A percentile compares a stretch with the other conserved stretches of the same genome.
Conservation (phyloP, 176 grass and related monocot species). For the Calamus simplicifolius region DNA sequence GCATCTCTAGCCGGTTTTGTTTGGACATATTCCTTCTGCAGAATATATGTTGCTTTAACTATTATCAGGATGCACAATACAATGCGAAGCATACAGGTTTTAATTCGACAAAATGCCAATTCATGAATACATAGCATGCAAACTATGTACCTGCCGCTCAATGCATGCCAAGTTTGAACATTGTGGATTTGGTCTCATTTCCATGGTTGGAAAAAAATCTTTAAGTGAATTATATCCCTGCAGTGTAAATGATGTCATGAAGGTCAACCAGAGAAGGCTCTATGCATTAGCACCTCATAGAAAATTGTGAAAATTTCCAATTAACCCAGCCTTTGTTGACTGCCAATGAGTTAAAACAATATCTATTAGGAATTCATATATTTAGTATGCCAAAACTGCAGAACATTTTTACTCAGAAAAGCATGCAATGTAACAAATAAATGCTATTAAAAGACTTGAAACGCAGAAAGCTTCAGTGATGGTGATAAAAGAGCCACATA, state of each 20-base stretch:
- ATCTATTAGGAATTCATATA: no score
- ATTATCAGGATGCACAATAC: not conserved
- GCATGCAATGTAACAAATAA: no score
- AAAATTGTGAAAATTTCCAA: no score
- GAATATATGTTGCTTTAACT: conserved; percentile 10
- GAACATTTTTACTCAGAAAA: no score
- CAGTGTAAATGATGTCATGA: not conserved
- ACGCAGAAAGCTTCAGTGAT: no score
- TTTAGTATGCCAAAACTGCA: no score
- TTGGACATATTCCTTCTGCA: conserved; percentile 77
- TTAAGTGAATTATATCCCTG: conserved; percentile 97
- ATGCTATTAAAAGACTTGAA: no score
- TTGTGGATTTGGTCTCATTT: conserved; percentile 97
- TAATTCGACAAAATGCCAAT: not conserved
- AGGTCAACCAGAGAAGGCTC: no score
- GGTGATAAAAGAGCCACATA: no score
- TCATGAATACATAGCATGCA: not conserved
- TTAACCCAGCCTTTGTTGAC: no score
- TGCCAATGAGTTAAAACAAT: no score
- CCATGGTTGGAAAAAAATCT: conserved; percentile 93
- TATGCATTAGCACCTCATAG: no score
- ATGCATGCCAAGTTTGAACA: conserved; percentile 88
- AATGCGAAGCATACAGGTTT: not conserved
- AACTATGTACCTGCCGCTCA: conserved; percentile 61
- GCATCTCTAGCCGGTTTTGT: conserved; percentile 85